phyloP scores from a whole-genome alignment of 345 rosid species.

The Brassica nigra region DNA sequence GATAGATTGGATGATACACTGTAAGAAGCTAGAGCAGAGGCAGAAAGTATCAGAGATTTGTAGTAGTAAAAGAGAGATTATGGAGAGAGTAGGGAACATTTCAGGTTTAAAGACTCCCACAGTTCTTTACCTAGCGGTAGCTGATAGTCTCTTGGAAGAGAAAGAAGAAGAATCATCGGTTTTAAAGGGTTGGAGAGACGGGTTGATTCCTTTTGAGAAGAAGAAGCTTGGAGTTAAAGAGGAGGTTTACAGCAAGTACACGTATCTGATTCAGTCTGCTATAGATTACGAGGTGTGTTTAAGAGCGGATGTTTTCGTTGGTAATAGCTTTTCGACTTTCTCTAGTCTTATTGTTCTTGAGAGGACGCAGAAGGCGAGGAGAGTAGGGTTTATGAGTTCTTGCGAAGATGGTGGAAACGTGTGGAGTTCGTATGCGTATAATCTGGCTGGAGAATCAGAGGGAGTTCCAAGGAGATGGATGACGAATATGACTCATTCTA shows the following conservation, averaged over 20 bases:
- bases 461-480: conserved; percentile 75
- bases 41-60: conserved; percentile 67
- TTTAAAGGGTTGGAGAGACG: conserved; percentile 73
- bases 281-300: conserved; percentile 95
- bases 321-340: conserved; percentile 95
- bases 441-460: conserved; percentile 59
- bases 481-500: conserved; percentile 81
- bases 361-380: conserved; percentile 75
- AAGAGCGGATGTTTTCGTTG: conserved; percentile 82
- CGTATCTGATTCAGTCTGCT: conserved; percentile 90
- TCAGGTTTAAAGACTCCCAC: conserved; percentile 48
- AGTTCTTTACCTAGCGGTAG: conserved; percentile 84
- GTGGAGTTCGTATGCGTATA: conserved; percentile 94
- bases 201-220: conserved; percentile 78
- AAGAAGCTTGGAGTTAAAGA: conserved; percentile 73
- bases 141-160: conserved; percentile 68
- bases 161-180: conserved; percentile 57
- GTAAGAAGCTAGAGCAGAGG: conserved; percentile 83
- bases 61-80: conserved; percentile 83
- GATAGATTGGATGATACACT: conserved; percentile 98
- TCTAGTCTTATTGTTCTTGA: conserved; percentile 89
- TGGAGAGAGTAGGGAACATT: conserved; percentile 75
- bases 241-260: conserved; percentile 66
- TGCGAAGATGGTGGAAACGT: conserved; percentile 53
- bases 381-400: conserved; percentile 58